Conservation (phyloP, 2,329 filamentous ascomycete species). For the Fusarium albidum region DNA sequence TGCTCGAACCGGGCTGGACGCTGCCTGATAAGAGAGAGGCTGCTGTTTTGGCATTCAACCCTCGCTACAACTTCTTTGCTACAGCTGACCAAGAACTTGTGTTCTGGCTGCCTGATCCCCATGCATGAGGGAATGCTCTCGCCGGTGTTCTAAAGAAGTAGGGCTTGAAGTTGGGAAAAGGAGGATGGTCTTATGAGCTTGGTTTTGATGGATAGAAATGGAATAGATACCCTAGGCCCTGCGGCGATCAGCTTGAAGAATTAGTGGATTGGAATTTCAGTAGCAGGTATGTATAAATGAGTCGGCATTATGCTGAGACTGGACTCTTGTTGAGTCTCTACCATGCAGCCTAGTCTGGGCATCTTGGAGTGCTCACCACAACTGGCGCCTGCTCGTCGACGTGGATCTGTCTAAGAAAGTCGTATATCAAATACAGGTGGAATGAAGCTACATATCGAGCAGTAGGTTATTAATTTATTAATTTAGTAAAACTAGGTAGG, state of each 20-base stretch:
- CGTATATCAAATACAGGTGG: no score
- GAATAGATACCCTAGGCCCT: slow-evolving; percentile 27
- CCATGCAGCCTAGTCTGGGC: no score
- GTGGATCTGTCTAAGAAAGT: no score
- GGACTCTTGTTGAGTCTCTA: no score
- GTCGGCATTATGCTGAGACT: no score
- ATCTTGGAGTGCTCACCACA: no score
- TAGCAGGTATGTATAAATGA: no score
- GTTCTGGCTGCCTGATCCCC: slow-evolving; percentile 79
- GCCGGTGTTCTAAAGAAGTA: not conserved
- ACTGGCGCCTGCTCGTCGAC: no score
- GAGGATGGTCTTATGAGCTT: not conserved
- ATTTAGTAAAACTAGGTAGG: no score
- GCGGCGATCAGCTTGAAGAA: not conserved
- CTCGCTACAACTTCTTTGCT: slow-evolving; percentile 89
- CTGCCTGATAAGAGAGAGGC: slow-evolving; percentile 73
- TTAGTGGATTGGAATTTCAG: not conserved
- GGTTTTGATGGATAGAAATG: not conserved
- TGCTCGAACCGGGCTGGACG: slow-evolving; percentile 69
- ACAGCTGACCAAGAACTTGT: slow-evolving; percentile 86
- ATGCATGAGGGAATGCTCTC: slow-evolving; percentile 48
- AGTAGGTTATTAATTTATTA: no score
- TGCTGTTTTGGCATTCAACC: slow-evolving; percentile 86
- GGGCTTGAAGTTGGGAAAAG: not conserved
- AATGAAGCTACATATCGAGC: no score